A percentile compares a stretch with the other conserved stretches of the same genome.
Conservation (phyloP, 164 flowering plant species). For the Magnolia kwangsiensis region DNA sequence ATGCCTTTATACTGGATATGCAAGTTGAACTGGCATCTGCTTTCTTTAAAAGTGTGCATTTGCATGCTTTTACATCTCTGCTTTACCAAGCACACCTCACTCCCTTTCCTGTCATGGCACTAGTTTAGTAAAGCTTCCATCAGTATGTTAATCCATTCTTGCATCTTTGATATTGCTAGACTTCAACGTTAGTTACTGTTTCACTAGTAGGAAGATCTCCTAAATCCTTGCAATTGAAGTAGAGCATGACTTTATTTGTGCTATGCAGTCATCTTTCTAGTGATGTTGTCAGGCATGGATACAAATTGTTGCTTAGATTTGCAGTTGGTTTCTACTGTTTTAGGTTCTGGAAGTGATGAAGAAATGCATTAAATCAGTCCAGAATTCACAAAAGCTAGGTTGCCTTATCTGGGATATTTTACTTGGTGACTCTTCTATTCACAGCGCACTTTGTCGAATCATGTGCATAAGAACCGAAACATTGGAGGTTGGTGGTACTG, state of each 20-base stretch:
- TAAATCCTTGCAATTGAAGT: not conserved
- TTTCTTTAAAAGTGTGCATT: too few relatives aligned
- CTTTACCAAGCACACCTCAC: too few relatives aligned
- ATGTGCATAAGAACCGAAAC: conserved; percentile 55
- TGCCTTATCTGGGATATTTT: conserved; percentile 44
- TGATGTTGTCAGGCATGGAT: too few relatives aligned
- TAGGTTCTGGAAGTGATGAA: conserved; percentile 81
- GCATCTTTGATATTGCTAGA: too few relatives aligned
- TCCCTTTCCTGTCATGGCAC: too few relatives aligned
- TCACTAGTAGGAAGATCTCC: not conserved
- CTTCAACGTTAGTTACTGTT: too few relatives aligned
- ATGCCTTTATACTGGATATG: too few relatives aligned
- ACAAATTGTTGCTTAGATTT: not conserved
- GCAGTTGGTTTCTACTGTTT: conserved; percentile 8
- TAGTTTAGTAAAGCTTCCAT: too few relatives aligned
- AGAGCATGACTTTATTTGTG: not conserved
- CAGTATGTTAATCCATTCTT: too few relatives aligned
- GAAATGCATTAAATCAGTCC: conserved; percentile 44
- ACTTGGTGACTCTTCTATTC: conserved; percentile 74
- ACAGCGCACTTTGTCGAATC: conserved; percentile 58
- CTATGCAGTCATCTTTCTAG: not conserved
- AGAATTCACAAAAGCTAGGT: conserved; percentile 46
- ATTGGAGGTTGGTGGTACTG: conserved; percentile 55
- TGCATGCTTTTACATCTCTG: too few relatives aligned
- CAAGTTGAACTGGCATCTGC: too few relatives aligned